Evolutionary conservation across 768 basidiomycete genomes (phyloP), one percentile per base, ranked within the genome.

Genomic region (Hericium alpestre): DNA sequence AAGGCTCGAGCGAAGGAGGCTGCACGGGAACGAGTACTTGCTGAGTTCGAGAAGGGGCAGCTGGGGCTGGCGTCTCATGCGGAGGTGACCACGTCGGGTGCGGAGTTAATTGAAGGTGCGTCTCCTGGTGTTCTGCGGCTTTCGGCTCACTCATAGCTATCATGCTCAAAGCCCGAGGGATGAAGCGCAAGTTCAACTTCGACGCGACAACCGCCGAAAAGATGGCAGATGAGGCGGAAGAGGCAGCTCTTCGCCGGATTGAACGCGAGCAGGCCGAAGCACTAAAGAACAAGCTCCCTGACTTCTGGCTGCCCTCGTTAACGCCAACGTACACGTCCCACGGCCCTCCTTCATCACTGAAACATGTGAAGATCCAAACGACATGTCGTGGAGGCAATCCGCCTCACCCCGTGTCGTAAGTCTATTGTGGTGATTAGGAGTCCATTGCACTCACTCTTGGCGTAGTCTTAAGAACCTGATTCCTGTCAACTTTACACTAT

Each of bases 281-380:
- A 3, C 73, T 95, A 56, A 89, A 86, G 58, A 80, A 82, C 58
- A 96, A 97, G 69, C 79, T 98, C 2, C 93, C 96, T 2, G 93
- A 96, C 65, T 99, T 96, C 68, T 99, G 96, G 96, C 76, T 99
- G 40, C 93, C 93, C 2, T 93, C 90, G 0, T 72, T 97, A 23
- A 93, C 94, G 0, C 94, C 94, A 0, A 94, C 80, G 48, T 82
- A 88, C 70, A 72, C 80, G 22, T 75, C 87, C 37, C 75, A 66
- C 51, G 83, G 83, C 0, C 78, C 76, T 10, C 85, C 84, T 1
- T 76, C 74, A 25, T 86, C 85, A 3, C 70, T 93, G 46, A 77
- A 79, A 63, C 90, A 93, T 63, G 79, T 93, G 38, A 93, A 93
- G 70, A 71, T 93, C 32, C 87, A 91, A 64, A 92, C 95, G 8